Evolutionary conservation across 1,284 basidiomycete genomes (phyloP).

Genomic region (Malassezia sympodialis): DNA sequence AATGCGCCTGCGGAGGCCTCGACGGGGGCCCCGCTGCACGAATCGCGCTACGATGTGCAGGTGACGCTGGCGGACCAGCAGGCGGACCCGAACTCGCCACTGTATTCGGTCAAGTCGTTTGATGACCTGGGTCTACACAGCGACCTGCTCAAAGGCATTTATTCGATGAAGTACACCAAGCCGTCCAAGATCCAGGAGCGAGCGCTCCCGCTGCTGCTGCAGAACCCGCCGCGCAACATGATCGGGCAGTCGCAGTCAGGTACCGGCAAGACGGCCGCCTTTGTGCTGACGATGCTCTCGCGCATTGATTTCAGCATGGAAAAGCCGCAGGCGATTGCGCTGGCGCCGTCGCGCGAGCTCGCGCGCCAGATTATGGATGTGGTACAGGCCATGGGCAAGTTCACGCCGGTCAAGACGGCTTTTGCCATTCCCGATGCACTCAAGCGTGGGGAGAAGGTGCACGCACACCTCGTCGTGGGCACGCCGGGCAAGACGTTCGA

Average conservation of each 20-base stretch:
- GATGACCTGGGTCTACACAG: constrained; percentile 59
- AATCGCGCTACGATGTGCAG: constrained; percentile 53
- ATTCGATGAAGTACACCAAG: constrained; percentile 90
- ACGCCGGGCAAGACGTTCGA: constrained; percentile 92
- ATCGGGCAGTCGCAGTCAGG: constrained; percentile 99
- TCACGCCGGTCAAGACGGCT: constrained; percentile 79
- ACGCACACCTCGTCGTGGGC: constrained; percentile 84
- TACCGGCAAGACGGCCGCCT: constrained; percentile 97
- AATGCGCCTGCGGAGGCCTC: neutral
- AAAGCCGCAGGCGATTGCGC: constrained; percentile 59
- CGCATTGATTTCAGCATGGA: constrained; percentile 74
- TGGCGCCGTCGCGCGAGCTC: constrained; percentile 72
- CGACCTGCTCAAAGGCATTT: constrained; percentile 89
- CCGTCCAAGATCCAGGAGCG: constrained; percentile 99
- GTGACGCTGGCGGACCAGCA: constrained; percentile 97
- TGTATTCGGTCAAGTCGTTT: constrained; percentile 87
- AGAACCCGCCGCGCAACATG: constrained; percentile 94
- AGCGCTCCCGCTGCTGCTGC: constrained; percentile 78
- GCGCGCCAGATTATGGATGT: constrained; percentile 97
- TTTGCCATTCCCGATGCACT: constrained; percentile 77
- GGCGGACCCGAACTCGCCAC: constrained; percentile 84
- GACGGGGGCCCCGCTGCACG: neutral
- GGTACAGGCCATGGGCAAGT: constrained; percentile 86
- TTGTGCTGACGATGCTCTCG: constrained; percentile 92
- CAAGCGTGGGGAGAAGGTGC: constrained; percentile 62